Base-by-base conservation (phyloP, 2,329 filamentous ascomycete genomes). In the Sclerotinia trifoliorum region DNA sequence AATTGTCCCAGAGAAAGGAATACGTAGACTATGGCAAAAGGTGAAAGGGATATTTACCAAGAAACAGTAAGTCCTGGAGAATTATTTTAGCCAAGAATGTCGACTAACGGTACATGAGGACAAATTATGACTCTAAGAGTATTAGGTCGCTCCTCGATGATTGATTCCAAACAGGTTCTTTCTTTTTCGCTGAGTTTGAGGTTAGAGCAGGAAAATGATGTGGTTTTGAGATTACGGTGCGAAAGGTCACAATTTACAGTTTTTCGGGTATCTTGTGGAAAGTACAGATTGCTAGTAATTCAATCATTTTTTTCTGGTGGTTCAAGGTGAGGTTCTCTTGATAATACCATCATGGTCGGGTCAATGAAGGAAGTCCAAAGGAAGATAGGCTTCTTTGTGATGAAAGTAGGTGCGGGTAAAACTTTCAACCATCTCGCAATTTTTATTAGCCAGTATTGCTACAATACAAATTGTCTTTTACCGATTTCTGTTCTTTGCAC, bases 1-100 rank as follows among this genome's bases (percentile, higher is more conserved):
- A 5, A 26, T 2, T 54, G 52, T 19, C 21, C 35, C 39, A 15
- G 35, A 62, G 21, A 54, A 39, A 19, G 49, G 26, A 19, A 3
- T 54, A 15, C 7, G 39, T 15, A 49, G 21, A 46, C 10, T 67
- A 4, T 67, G 65, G 65, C 46, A 35, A 44, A 63, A 64, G 11
- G 10, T 67, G 29, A 55, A 44, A 26, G 39, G 35, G 1, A 10
- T 64, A 8, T 64, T 67, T 11, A 46, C 15, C 7, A 55, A 19
- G 10, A 67, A 63, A n/a, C 39, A 39, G 57, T 62, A 26, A 39
- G 57, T 54, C 17, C 5, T 1, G 24, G 6, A 35, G 26, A 57
- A 24, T 19, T 5, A n/a, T 5, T 29, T 44, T 39, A n/a, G 11
- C 11, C 6, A 24, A 55, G 24, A 32, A 32, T 17, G 0, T 32